Percentiles rank a stretch among this genome's conserved stretches.
phyloP scores from a whole-genome alignment of 2,329 filamentous ascomycete species.

The Myriosclerotinia scirpicola region DNA sequence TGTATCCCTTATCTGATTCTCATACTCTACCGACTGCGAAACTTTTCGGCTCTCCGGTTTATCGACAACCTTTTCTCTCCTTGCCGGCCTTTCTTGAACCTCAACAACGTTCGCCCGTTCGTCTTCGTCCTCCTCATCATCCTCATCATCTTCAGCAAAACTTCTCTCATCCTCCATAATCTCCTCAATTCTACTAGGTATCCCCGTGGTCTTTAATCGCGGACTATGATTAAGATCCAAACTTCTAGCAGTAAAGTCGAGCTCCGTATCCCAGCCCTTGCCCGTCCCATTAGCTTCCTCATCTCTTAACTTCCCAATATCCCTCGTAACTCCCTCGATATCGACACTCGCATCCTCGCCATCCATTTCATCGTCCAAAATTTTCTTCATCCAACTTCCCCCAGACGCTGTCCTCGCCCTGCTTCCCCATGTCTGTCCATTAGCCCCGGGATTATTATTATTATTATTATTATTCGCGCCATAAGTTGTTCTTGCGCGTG shows the following conservation, averaged over 20 bases:
- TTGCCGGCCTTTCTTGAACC: conserved; percentile 1
- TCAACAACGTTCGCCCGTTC: neutral
- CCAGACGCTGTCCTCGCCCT: conserved; percentile 5
- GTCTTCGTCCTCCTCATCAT: conserved; percentile 17
- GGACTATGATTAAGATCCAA: conserved; percentile 33
- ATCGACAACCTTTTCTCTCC: neutral
- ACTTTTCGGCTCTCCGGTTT: neutral
- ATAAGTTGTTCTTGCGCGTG: conserved; percentile 10
- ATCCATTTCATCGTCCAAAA: conserved; percentile 12
- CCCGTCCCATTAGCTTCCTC: conserved; percentile 15
- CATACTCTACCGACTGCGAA: neutral
- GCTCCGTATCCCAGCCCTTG: conserved; percentile 33
- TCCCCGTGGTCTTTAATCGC: conserved; percentile 11
- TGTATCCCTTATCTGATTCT: neutral
- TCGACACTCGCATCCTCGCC: conserved; percentile 18
- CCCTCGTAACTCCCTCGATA: conserved; percentile 21
- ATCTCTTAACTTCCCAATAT: conserved; percentile 23
- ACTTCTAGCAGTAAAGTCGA: conserved; percentile 38
- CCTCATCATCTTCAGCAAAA: conserved; percentile 19
- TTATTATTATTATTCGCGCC: conserved; percentile 8
- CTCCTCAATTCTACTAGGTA: conserved; percentile 33
- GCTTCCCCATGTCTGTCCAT: conserved; percentile 1
- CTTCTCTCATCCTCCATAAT: conserved; percentile 33
- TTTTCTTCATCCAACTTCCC: conserved; percentile 18
- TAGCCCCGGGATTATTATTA: neutral